These are phyloP conservation scores for Yamadazyma dendronema DNA, from an alignment of 1,139 yeast species.

Conservation along the genomic window DNA sequence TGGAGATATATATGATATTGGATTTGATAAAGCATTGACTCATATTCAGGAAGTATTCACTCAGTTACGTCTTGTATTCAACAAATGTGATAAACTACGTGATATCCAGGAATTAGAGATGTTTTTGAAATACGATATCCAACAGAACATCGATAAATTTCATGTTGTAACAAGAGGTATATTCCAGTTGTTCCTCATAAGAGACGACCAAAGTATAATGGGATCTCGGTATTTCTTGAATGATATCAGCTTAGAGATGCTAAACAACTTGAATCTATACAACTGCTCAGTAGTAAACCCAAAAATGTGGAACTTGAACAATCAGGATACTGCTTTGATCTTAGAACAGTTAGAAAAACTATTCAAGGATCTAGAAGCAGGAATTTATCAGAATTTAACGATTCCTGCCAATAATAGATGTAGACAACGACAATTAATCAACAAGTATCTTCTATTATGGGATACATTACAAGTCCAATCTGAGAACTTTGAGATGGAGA, in stretches of 20 bases:
- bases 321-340: constrained; percentile 13
- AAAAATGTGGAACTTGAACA: constrained; percentile 24
- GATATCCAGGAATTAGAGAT: constrained; percentile 34
- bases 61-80: constrained; percentile 26
- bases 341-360: constrained; percentile 14
- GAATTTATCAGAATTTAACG: constrained; percentile 55
- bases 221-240: constrained; percentile 23
- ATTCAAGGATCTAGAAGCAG: constrained; percentile 41
- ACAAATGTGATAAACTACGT: constrained; percentile 19
- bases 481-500: constrained; percentile 51
- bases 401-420: constrained; percentile 72
- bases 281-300: constrained; percentile 23
- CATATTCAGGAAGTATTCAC: constrained; percentile 35
- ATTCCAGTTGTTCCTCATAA: constrained; percentile 56
- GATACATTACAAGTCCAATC: constrained; percentile 76
- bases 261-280: constrained; percentile 27
- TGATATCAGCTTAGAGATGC: constrained; percentile 17
- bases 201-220: constrained; percentile 58
- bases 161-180: constrained; percentile 60
- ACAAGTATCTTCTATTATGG: constrained; percentile 58
- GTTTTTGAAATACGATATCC: constrained; percentile 34
- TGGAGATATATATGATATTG: constrained; percentile 31
- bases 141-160: constrained; percentile 26
- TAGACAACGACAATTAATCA: constrained; percentile 73
- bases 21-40: constrained; percentile 24